phyloP scores from a whole-genome alignment of 352 stramenopile species.

The Phytophthora ohioensis region DNA sequence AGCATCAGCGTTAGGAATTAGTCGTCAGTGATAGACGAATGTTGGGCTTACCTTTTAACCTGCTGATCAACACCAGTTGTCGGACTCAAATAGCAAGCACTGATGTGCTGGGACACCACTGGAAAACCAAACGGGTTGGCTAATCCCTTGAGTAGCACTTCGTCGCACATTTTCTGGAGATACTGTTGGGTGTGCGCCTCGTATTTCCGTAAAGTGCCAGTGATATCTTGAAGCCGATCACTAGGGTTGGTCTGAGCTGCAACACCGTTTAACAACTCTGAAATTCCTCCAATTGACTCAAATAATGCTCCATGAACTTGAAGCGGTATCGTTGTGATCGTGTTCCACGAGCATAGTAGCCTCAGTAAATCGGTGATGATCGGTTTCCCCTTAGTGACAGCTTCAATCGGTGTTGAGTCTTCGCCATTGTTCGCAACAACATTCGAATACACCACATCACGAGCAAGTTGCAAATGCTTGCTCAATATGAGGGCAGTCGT shows the following conservation, averaged over 20 bases:
- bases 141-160: slow-evolving; percentile 80
- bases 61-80: slow-evolving; percentile 59
- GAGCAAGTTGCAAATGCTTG: slow-evolving; percentile 84
- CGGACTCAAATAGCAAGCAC: slow-evolving; percentile 76
- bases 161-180: slow-evolving; percentile 67
- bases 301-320: slow-evolving; percentile 84
- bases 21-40: background rate
- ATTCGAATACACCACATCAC: slow-evolving; percentile 65
- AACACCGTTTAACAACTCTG: slow-evolving; percentile 72
- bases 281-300: slow-evolving; percentile 78
- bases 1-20: slow-evolving; percentile 18
- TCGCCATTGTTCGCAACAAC: slow-evolving; percentile 38
- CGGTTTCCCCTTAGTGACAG: slow-evolving; percentile 55
- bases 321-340: slow-evolving; percentile 79
- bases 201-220: slow-evolving; percentile 54
- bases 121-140: slow-evolving; percentile 81
- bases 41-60: slow-evolving; percentile 66
- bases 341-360: slow-evolving; percentile 65
- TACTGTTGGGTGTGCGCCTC: slow-evolving; percentile 63
- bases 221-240: slow-evolving; percentile 45
- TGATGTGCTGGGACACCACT: slow-evolving; percentile 84
- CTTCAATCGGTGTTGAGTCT: slow-evolving; percentile 33
- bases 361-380: slow-evolving; percentile 72
- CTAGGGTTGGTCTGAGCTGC: slow-evolving; percentile 36
- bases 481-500: slow-evolving; percentile 78